Evolutionary conservation across 257 asterid genomes (phyloP).

Genomic region (Ocimum tenuiflorum): DNA sequence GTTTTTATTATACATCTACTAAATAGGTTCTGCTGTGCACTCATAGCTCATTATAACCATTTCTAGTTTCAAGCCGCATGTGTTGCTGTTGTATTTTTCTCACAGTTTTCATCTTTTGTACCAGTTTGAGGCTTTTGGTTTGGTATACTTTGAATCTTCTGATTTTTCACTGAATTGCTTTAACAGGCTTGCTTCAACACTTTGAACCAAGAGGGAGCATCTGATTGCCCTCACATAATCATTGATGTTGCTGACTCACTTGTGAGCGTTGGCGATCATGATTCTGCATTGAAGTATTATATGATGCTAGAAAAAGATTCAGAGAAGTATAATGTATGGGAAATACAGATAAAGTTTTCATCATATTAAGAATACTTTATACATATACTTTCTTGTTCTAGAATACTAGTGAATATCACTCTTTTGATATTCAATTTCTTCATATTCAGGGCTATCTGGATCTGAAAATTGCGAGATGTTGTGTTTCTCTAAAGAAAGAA

Average conservation of each 20-base stretch:
- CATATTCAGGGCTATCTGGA: conserved; percentile 58
- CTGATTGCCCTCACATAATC: conserved; percentile 39
- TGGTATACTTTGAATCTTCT: conserved; percentile 11
- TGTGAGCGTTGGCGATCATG: conserved; percentile 44
- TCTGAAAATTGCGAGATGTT: conserved; percentile 63
- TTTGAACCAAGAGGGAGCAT: conserved; percentile 34
- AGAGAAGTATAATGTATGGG: conserved; percentile 36
- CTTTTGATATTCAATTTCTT: conserved; percentile 14
- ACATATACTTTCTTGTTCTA: not conserved
- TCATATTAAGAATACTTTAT: not conserved
- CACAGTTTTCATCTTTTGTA: not conserved
- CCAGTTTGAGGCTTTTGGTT: conserved; percentile 6
- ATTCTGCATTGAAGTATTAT: conserved; percentile 59
- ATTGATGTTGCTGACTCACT: conserved; percentile 60
- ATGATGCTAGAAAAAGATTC: conserved; percentile 46
- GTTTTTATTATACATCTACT: not conserved
- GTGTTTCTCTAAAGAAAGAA: conserved; percentile 35
- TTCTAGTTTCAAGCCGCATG: not conserved
- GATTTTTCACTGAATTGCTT: conserved; percentile 20
- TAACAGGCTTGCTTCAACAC: conserved; percentile 44
- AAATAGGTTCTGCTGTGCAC: not conserved
- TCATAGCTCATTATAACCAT: not conserved
- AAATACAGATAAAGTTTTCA: not conserved
- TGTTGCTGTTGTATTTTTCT: too few relatives aligned
- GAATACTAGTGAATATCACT: conserved; percentile 6